Percentiles rank a stretch among this genome's conserved stretches.
Evolutionary conservation across 2,329 filamentous ascomycete species (phyloP).

Genomic region (Fulvia fulva): DNA sequence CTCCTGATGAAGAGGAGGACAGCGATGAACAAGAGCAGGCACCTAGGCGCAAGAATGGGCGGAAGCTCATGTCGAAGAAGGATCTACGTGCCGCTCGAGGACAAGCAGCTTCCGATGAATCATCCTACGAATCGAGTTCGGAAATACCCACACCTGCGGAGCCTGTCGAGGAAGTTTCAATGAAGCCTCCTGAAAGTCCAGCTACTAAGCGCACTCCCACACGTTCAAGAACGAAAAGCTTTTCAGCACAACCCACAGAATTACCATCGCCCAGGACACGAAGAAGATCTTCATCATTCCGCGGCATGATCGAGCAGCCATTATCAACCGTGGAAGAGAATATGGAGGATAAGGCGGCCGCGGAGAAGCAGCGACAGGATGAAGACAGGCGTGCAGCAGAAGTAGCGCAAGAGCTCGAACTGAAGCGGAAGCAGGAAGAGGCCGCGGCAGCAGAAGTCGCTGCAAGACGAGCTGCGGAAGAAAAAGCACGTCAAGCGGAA

Average conservation of each 20-base stretch:
- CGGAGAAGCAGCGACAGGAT: conserved; percentile 16
- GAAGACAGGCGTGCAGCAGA: conserved; percentile 19
- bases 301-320: conserved; percentile 19
- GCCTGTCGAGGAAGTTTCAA: conserved; percentile 15
- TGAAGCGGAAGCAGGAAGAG: conserved; percentile 22
- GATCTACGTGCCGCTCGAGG: conserved; percentile 34
- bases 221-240: conserved; percentile 28
- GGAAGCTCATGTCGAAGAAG: conserved; percentile 32
- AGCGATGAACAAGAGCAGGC: conserved; percentile 23
- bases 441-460: conserved; percentile 23
- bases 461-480: conserved; percentile 19
- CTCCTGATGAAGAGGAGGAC: conserved; percentile 14
- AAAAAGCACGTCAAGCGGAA: conserved; percentile 21
- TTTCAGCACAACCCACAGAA: conserved; percentile 23
- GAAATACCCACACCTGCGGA: conserved; percentile 19
- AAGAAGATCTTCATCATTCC: conserved; percentile 26
- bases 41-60: conserved; percentile 31
- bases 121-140: conserved; percentile 25
- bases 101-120: conserved; percentile 27
- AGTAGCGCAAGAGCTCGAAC: conserved; percentile 12
- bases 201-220: conserved; percentile 21
- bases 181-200: conserved; percentile 29
- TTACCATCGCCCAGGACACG: conserved; percentile 20
- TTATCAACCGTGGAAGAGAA: conserved; percentile 26
- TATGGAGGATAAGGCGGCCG: conserved; percentile 16